Evolutionary conservation across 495 filamentous ascomycete genomes (phyloP), one percentile per base, ranked within the genome.

Genomic region (Peziza echinospora): DNA sequence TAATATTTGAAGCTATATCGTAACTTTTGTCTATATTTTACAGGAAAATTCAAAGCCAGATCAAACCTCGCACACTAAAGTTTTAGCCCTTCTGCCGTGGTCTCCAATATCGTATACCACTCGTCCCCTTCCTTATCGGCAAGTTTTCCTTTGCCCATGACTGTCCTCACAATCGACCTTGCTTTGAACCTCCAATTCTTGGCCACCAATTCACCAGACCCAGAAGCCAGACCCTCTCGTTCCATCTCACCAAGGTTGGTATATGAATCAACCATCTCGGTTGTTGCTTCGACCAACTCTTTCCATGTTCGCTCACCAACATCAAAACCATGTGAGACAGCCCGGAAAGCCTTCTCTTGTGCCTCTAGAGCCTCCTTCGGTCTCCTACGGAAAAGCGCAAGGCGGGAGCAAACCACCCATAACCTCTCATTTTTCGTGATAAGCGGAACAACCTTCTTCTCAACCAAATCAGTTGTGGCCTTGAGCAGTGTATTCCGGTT

Each of bases 261-360:
- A 60, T 79, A 74, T 44, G 74, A 64, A 46, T 73, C 72, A 0
- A 77, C 75, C 30, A 83, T 52, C 49, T 78, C 69, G 21, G 76
- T 66, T 16, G 79, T 82, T 24, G 72, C 63, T 49, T 73, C 68
- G 0, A 80, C 77, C 0, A 81, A 70, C 11, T 56, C 62, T 21
- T 69, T 57, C 79, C 79, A 84, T 44, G 55, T 59, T 24, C 62
- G 52, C 48, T 64, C 64, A 45, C 10, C 52, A 64, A 71, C 73
- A 23, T 53, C 63, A n/a, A 61, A 60, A 1, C 62, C 61, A 40
- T 68, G 71, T 25, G 73, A 59, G 1, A 71, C 68, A 2, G 78
- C 75, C 0, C 89, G 71, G 84, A 85, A 96, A 2, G 82, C 83
- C 58, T 82, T 84, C 66, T 96, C 89, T 2, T 86, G 72, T 0